Base-by-base conservation (phyloP, 2,329 filamentous ascomycete genomes). In the Alternaria dauci region DNA sequence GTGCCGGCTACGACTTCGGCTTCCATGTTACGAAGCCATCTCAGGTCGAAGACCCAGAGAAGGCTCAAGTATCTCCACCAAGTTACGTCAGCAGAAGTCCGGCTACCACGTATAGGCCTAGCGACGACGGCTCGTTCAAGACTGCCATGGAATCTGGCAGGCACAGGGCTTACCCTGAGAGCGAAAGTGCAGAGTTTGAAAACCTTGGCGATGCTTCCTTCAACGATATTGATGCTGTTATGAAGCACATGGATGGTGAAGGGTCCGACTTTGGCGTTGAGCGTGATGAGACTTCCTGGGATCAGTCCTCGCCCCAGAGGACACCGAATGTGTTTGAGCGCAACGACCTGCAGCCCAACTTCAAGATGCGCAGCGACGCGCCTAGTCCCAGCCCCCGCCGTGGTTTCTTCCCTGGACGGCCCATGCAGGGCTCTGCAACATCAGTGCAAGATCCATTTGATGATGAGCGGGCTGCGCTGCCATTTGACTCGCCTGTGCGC, bases 181-280 rank as follows among this genome's bases (percentile, higher is more conserved):
- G 73, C 54, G 77, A 78, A 57, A 76, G 74, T 54, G 69, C 76
- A 42, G 77, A 78, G 44, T 76, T 77, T 50, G 71, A 78, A 28
- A 64, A 71, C 43, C 58, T 72, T 55, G 72, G 71, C 30, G 70
- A 82, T 52, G 80, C 82, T 34, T 83, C 89, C 0, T 92, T 92
- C 69, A 90, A 94, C 68, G 93, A 97, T 74, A 94, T 97, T 71
- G 94, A 97, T 81, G 92, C 91, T 44, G 89, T 97, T 53, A 97
- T 98, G 93, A 88, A 90, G 66, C 90, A 95, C 61, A 86, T 97
- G 70, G 90, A 93, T 70, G 86, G 89, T 59, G 87, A 84, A 48
- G 88, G 93, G 66, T 91, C 90, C 2, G 88, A 90, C 52, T 87
- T 91, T 76, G 91, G 91, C 12, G 87, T 93, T 60, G 91, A 93